Percentiles rank a stretch among this genome's conserved stretches.
Conservation (phyloP, 2,329 filamentous ascomycete genomes). For the Talaromyces sp. region DNA sequence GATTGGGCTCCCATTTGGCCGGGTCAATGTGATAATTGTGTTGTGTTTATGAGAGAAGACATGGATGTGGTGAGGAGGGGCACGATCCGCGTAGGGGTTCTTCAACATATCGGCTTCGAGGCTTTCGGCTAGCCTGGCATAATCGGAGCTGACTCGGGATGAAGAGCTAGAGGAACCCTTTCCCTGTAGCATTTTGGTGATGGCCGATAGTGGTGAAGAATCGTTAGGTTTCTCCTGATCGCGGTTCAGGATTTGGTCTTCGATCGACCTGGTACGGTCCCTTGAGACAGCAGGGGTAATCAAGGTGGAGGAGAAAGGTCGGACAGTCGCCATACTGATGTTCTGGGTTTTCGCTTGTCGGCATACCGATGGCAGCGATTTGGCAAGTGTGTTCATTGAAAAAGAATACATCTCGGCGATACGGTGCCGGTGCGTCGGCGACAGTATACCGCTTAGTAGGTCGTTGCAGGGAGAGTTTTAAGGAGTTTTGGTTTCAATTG, state of each 20-base stretch:
- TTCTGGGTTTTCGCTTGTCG: constrained; percentile 30
- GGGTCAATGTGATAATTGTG: constrained; percentile 87
- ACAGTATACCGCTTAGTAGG: not conserved
- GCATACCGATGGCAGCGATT: constrained; percentile 35
- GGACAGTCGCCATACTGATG: constrained; percentile 25
- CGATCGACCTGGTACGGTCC: constrained; percentile 27
- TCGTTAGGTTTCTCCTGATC: constrained; percentile 19
- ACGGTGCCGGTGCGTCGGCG: constrained; percentile 13
- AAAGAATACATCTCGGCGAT: constrained; percentile 36
- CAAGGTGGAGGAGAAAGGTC: constrained; percentile 38
- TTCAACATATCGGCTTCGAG: constrained; percentile 40
- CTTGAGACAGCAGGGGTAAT: constrained; percentile 21
- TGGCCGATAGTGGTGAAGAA: constrained; percentile 30
- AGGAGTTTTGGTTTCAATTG: not conserved
- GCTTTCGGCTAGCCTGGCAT: constrained; percentile 35
- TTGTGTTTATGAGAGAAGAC: constrained; percentile 90
- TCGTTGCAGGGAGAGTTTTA: not conserved
- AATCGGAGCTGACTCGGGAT: constrained; percentile 30
- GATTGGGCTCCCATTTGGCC: constrained; percentile 76
- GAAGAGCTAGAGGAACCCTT: constrained; percentile 19
- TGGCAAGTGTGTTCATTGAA: constrained; percentile 34
- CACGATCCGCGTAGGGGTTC: constrained; percentile 39
- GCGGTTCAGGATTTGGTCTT: constrained; percentile 33
- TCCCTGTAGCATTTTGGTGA: constrained; percentile 36
- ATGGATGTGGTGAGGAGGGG: constrained; percentile 77